phyloP scores from a whole-genome alignment of 2,329 filamentous ascomycete species.

The Chaetomiaceae sp. region DNA sequence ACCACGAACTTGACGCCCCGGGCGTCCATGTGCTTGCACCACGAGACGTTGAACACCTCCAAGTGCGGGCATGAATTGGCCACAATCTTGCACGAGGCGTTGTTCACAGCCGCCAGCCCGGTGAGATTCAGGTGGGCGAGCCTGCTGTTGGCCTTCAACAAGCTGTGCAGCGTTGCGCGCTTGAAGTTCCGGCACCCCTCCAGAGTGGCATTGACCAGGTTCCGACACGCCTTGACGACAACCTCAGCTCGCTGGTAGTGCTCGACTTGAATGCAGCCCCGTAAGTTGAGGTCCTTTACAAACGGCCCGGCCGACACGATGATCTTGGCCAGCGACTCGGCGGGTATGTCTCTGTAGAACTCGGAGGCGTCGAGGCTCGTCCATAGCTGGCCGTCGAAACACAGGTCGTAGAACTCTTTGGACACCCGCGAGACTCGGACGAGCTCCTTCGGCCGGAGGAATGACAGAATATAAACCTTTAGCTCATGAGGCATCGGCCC shows the following conservation, averaged over 20 bases:
- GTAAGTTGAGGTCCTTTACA: conserved; percentile 81
- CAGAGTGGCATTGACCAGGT: conserved; percentile 80
- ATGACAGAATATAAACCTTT: conserved; percentile 70
- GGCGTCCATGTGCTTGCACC: conserved; percentile 84
- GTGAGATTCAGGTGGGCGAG: conserved; percentile 84
- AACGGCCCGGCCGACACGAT: conserved; percentile 84
- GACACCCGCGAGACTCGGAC: conserved; percentile 73
- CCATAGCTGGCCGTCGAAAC: conserved; percentile 96
- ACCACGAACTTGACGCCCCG: conserved; percentile 70
- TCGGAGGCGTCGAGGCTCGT: conserved; percentile 75
- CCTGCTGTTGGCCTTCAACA: conserved; percentile 68
- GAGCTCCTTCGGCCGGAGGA: conserved; percentile 74
- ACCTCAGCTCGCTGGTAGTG: conserved; percentile 74
- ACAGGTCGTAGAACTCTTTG: conserved; percentile 73
- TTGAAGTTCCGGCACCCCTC: conserved; percentile 87
- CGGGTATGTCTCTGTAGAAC: conserved; percentile 84
- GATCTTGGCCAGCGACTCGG: conserved; percentile 76
- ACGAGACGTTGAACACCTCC: conserved; percentile 84
- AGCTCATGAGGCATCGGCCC: conserved; percentile 76
- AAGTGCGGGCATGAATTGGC: conserved; percentile 74
- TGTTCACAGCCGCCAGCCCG: conserved; percentile 73
- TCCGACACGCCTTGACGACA: conserved; percentile 78
- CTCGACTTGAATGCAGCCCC: conserved; percentile 85
- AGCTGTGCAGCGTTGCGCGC: conserved; percentile 68
- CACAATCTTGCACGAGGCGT: conserved; percentile 81